Conservation (phyloP, 2,329 filamentous ascomycete species). For the Diaporthe longicolla region DNA sequence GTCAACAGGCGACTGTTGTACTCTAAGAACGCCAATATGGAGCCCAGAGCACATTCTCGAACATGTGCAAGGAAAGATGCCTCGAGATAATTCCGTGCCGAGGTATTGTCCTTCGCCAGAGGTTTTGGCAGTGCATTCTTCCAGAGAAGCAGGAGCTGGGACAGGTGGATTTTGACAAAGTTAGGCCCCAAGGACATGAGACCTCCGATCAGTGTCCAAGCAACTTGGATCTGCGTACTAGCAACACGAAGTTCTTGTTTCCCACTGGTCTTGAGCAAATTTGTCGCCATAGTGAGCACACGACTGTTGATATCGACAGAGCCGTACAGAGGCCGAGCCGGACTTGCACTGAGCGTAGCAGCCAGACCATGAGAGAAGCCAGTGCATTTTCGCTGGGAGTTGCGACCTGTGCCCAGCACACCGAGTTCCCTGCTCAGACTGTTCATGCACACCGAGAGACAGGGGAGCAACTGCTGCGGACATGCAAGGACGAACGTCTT, state of each 20-base stretch:
- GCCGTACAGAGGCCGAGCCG: constrained; percentile 89
- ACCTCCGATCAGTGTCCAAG: constrained; percentile 96
- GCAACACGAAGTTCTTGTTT: constrained; percentile 92
- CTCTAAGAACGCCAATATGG: constrained; percentile 91
- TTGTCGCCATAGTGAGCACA: constrained; percentile 91
- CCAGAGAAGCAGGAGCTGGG: constrained; percentile 93
- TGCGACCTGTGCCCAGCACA: constrained; percentile 80
- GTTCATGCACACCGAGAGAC: constrained; percentile 96
- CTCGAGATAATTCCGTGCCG: constrained; percentile 86
- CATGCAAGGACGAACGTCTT: constrained; percentile 91
- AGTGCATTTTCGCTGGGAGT: constrained; percentile 85
- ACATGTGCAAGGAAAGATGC: constrained; percentile 95
- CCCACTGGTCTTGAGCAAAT: constrained; percentile 90
- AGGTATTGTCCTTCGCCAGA: constrained; percentile 90
- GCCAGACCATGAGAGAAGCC: constrained; percentile 94
- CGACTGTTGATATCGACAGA: constrained; percentile 96
- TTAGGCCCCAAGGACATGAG: constrained; percentile 97
- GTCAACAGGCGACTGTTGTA: constrained; percentile 94
- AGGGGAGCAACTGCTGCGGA: constrained; percentile 90
- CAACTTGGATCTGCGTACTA: constrained; percentile 95
- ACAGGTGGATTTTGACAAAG: constrained; percentile 98
- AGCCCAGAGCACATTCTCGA: constrained; percentile 91
- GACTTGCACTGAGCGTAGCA: constrained; percentile 90
- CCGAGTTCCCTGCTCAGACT: constrained; percentile 90
- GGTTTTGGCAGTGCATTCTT: constrained; percentile 97